Base-by-base conservation (phyloP, 2,329 filamentous ascomycete species). In the Aspergillus amoenus region DNA sequence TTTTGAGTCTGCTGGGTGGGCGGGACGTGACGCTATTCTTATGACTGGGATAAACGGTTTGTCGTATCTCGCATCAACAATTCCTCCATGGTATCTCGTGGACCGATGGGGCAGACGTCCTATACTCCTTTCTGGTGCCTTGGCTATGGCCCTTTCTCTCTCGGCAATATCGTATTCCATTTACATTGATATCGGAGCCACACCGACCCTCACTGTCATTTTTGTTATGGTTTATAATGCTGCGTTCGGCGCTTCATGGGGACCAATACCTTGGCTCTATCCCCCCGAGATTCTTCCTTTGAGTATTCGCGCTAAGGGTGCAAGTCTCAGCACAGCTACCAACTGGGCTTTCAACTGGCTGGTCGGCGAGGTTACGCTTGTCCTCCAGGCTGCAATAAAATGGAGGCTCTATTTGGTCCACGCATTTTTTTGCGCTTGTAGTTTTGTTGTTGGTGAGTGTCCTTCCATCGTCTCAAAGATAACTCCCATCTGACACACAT, bases 301-400 rank as follows among this genome's bases (percentile, higher is more conserved):
- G 59, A 97, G 92, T 79, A 97, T 97, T 71, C 88, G 94, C 68
- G 96, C 93, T 59, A 97, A 97, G 81, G 94, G 94, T 60, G 93
- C 94, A 53, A 96, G 92, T 82, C 77, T 99, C 72, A 97, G 93
- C 59, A 97, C 94, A 2, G 94, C 94, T 17, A 88, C 93, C 32
- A 99, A 99, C 72, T 99, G 94, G 94, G 92, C 93, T 1, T 96
- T 94, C 77, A 99, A 99, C 77, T 99, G 92, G 90, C 81, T 97
- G 24, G 94, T 97, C 3, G 94, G 94, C 64, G 91, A 96, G 75
- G 85, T 97, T 81, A 99, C 94, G 0, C 94, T 94, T 2, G 87
- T 97, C 54, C 80, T 97, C 58, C 93, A 99, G 73, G 91, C 94
- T 67, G 86, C 83, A 76, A 97, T 99, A 68, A 85, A 89, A 67